phyloP scores from a whole-genome alignment of 2,329 filamentous ascomycete genomes.

The Claviceps fusiformis region DNA sequence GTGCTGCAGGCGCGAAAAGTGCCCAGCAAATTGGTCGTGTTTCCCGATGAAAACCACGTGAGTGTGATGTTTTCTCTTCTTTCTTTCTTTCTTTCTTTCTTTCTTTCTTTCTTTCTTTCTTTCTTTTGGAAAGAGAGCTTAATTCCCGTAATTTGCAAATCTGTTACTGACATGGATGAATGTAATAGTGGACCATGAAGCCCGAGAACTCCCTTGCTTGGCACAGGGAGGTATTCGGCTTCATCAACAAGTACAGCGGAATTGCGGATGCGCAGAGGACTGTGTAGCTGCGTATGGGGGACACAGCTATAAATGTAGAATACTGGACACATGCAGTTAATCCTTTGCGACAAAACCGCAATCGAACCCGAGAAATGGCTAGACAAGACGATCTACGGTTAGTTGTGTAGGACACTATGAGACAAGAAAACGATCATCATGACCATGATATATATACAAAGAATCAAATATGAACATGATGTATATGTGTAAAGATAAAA shows the following conservation, averaged over 20 bases:
- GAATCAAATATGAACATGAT: too few relatives aligned
- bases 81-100: not conserved
- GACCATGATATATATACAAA: too few relatives aligned
- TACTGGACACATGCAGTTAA: not conserved
- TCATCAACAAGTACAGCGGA: slow-evolving; percentile 52
- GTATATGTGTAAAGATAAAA: too few relatives aligned
- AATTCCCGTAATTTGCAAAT: not conserved
- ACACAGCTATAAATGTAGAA: not conserved
- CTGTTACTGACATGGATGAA: slow-evolving; percentile 1
- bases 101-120: not conserved
- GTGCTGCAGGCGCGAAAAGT: slow-evolving; percentile 63
- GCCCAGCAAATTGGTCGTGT: slow-evolving; percentile 65
- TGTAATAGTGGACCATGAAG: slow-evolving; percentile 65
- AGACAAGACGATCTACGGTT: too few relatives aligned
- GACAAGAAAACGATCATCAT: too few relatives aligned
- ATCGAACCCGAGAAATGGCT: too few relatives aligned
- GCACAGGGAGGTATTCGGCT: slow-evolving; percentile 75
- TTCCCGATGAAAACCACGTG: slow-evolving; percentile 58
- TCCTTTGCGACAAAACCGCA: not conserved
- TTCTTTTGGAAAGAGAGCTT: not conserved
- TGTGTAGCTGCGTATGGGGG: not conserved
- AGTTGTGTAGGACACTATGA: too few relatives aligned
- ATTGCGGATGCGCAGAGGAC: slow-evolving; percentile 15
- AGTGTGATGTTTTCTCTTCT: slow-evolving; percentile 7
- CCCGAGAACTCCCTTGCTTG: slow-evolving; percentile 83